Percentiles rank a stretch among this genome's conserved stretches.
phyloP scores from a whole-genome alignment of 1,284 basidiomycete genomes.

The Marasmius sp. region DNA sequence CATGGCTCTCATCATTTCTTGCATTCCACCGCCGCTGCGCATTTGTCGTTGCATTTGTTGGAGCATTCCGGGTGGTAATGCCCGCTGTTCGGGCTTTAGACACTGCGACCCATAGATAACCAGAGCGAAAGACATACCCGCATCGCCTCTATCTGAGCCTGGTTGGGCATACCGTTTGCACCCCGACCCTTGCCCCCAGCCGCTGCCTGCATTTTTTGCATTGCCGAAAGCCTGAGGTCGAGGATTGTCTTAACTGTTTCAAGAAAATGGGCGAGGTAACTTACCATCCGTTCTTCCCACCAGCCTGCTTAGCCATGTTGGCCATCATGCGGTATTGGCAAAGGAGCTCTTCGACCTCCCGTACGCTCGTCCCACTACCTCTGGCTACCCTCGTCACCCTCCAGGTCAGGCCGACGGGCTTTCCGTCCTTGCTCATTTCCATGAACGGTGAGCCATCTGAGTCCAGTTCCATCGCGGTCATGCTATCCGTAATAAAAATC shows the following conservation, averaged over 20 bases:
- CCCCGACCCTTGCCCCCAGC: conserved; percentile 85
- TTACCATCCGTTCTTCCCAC: conserved; percentile 92
- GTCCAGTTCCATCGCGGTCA: conserved; percentile 92
- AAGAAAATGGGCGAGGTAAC: conserved; percentile 21
- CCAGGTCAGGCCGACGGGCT: conserved; percentile 81
- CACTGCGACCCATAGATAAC: conserved; percentile 10
- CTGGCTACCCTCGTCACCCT: conserved; percentile 87
- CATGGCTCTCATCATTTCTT: conserved; percentile 96
- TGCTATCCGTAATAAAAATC: conserved; percentile 98
- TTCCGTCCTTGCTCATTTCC: conserved; percentile 80
- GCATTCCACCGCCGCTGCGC: conserved; percentile 82
- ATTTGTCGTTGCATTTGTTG: conserved; percentile 84
- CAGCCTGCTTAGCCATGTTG: conserved; percentile 95
- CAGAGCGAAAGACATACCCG: conserved; percentile 47
- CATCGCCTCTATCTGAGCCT: conserved; percentile 91
- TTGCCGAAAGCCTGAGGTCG: conserved; percentile 67
- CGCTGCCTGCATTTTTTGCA: conserved; percentile 89
- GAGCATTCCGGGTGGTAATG: conserved; percentile 88
- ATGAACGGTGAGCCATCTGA: conserved; percentile 93
- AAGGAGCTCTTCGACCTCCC: conserved; percentile 95
- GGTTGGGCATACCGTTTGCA: conserved; percentile 83
- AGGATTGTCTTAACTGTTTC: conserved; percentile 1
- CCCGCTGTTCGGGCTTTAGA: conserved; percentile 49
- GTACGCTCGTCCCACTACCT: conserved; percentile 94
- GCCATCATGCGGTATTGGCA: conserved; percentile 98